Evolutionary conservation across 768 basidiomycete species (phyloP).

Genomic region (Russula olivacea): DNA sequence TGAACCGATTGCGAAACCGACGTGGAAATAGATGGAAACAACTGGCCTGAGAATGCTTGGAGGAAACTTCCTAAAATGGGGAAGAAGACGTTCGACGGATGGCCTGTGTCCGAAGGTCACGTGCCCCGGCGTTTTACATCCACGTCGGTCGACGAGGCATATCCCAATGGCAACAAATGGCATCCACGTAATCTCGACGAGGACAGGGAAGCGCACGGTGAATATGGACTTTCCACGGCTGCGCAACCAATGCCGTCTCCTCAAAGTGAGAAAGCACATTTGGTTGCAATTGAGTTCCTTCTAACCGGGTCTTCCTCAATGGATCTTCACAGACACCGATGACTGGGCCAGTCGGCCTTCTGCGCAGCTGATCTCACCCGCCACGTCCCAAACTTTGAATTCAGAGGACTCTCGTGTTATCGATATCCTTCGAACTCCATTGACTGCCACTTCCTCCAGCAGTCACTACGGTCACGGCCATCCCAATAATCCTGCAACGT

Average conservation of each 20-base stretch:
- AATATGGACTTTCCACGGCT: too few species aligned
- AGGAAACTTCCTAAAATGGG: conserved; percentile 42
- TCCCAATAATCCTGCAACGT: conserved; percentile 3
- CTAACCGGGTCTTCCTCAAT: conserved; percentile 24
- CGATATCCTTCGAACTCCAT: conserved; percentile 27
- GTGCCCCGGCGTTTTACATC: conserved; percentile 24
- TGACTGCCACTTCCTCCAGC: conserved; percentile 28
- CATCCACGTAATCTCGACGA: conserved; percentile 64
- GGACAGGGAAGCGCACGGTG: conserved; percentile 42
- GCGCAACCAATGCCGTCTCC: conserved; percentile 2
- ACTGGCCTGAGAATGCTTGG: conserved; percentile 50
- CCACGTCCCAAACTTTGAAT: neutral
- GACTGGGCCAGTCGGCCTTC: neutral
- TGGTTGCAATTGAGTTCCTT: conserved; percentile 24
- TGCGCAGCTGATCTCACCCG: neutral
- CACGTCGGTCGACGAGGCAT: neutral
- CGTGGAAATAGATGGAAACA: conserved; percentile 45
- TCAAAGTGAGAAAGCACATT: neutral
- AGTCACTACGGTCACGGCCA: conserved; percentile 26
- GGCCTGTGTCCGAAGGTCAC: conserved; percentile 38
- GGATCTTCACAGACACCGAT: neutral
- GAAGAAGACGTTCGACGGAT: conserved; percentile 47
- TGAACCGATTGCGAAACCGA: conserved; percentile 25
- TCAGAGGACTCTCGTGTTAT: conserved; percentile 27
- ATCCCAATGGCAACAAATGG: neutral